phyloP scores from a whole-genome alignment of 495 filamentous ascomycete species.

The Hypoxylon subgilvum region DNA sequence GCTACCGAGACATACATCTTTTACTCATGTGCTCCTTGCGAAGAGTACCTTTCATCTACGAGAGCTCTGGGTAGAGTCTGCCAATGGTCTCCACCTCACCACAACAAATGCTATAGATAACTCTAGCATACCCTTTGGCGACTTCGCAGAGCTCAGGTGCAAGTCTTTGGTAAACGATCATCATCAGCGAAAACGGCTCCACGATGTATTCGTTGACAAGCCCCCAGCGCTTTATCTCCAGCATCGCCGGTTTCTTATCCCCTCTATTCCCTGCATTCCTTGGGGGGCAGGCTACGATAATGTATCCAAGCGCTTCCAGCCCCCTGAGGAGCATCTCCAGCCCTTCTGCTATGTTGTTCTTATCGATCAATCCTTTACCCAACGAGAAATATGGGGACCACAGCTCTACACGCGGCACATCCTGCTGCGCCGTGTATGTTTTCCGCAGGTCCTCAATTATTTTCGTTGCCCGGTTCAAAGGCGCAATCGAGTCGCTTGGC shows the following conservation, averaged over 20 bases:
- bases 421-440: constrained; percentile 42
- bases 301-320: constrained; percentile 50
- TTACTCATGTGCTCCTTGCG: background rate
- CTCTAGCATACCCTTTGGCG: constrained; percentile 45
- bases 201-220: constrained; percentile 39
- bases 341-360: constrained; percentile 22
- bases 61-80: constrained; percentile 7
- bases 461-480: constrained; percentile 24
- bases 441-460: constrained; percentile 31
- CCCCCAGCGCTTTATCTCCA: constrained; percentile 54
- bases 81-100: constrained; percentile 55
- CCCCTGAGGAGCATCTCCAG: constrained; percentile 40
- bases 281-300: constrained; percentile 45
- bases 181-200: constrained; percentile 47
- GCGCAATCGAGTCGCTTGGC: background rate
- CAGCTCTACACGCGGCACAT: constrained; percentile 45
- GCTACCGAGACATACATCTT: too few relatives aligned
- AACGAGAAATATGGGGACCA: constrained; percentile 40
- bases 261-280: background rate
- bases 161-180: constrained; percentile 35
- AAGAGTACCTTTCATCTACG: background rate
- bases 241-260: constrained; percentile 3
- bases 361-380: constrained; percentile 24
- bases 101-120: constrained; percentile 48
- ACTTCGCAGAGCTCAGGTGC: constrained; percentile 38